A percentile compares a stretch with the other conserved stretches of the same genome.
Conservation (phyloP, 108 stramenopile species). For the Nitzschia putrida region DNA sequence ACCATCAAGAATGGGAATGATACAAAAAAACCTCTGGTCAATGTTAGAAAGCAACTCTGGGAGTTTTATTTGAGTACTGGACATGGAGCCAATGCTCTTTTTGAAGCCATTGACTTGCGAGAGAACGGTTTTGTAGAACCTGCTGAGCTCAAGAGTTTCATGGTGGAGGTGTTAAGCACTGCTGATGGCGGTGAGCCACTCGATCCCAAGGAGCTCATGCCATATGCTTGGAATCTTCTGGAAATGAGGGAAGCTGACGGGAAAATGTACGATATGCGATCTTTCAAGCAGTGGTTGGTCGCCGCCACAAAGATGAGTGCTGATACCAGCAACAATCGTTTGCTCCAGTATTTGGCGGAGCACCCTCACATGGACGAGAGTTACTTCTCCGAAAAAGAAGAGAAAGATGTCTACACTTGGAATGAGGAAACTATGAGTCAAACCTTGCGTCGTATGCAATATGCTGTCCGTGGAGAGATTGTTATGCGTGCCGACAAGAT, state of each 20-base stretch:
- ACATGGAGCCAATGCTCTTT: conserved; percentile 59
- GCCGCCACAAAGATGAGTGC: conserved; percentile 63
- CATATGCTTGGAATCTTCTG: conserved; percentile 37
- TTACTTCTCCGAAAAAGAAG: conserved; percentile 24
- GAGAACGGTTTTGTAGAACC: conserved; percentile 44
- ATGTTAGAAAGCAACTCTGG: conserved; percentile 64
- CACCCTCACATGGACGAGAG: conserved; percentile 42
- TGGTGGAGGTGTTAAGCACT: conserved; percentile 45
- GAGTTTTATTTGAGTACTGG: conserved; percentile 63
- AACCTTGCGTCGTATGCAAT: conserved; percentile 72
- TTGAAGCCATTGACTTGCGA: conserved; percentile 61
- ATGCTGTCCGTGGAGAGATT: conserved; percentile 79
- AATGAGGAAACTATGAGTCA: conserved; percentile 76
- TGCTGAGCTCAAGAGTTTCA: conserved; percentile 51
- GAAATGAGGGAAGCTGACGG: conserved; percentile 29
- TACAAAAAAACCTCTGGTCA: conserved; percentile 32
- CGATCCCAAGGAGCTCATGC: conserved; percentile 34
- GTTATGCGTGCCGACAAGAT: conserved; percentile 73
- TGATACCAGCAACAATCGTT: conserved; percentile 47
- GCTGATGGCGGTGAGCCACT: conserved; percentile 33
- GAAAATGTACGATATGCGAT: conserved; percentile 16
- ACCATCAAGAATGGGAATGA: background rate
- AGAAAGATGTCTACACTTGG: conserved; percentile 49
- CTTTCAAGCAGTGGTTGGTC: conserved; percentile 64
- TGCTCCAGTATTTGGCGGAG: conserved; percentile 37